Evolutionary conservation across 441 rosid genomes (phyloP).

Genomic region (Melastoma candidum): DNA sequence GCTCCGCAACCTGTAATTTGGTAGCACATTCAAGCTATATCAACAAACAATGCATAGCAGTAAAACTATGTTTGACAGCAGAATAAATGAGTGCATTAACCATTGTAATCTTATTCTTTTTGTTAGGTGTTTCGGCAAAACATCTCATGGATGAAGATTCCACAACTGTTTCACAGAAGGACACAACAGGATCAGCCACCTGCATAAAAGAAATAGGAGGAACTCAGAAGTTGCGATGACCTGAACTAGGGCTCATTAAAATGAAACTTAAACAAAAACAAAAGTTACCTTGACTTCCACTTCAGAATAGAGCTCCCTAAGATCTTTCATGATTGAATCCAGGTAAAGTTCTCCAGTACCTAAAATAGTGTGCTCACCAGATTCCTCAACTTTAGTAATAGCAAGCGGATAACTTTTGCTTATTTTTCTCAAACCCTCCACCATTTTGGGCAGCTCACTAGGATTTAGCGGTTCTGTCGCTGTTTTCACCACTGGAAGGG

Average conservation of each 20-base stretch:
- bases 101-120: conserved; percentile 95
- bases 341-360: conserved; percentile 94
- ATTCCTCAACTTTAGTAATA: conserved; percentile 92
- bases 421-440: conserved; percentile 97
- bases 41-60: conserved; percentile 4
- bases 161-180: conserved; percentile 95
- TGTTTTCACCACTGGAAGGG: conserved; percentile 93
- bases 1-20: conserved; percentile 75
- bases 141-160: conserved; percentile 97
- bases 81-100: conserved; percentile 25
- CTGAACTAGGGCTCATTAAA: conserved; percentile 6
- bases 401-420: conserved; percentile 99
- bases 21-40: too few relatives aligned
- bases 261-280: conserved; percentile 1
- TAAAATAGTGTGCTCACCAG: conserved; percentile 94
- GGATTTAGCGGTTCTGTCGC: conserved; percentile 98
- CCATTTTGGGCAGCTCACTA: conserved; percentile 98
- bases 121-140: conserved; percentile 97
- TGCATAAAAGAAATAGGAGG: conserved; percentile 15
- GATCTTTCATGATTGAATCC: conserved; percentile 98
- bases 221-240: conserved; percentile 8
- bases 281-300: conserved; percentile 87
- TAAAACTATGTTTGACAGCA: conserved; percentile 7
- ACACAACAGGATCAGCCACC: conserved; percentile 98
- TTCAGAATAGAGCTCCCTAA: conserved; percentile 95